These are phyloP conservation scores for Cyclocybe cylindracea DNA, from an alignment of 768 basidiomycete genomes.

Conservation along the genomic window DNA sequence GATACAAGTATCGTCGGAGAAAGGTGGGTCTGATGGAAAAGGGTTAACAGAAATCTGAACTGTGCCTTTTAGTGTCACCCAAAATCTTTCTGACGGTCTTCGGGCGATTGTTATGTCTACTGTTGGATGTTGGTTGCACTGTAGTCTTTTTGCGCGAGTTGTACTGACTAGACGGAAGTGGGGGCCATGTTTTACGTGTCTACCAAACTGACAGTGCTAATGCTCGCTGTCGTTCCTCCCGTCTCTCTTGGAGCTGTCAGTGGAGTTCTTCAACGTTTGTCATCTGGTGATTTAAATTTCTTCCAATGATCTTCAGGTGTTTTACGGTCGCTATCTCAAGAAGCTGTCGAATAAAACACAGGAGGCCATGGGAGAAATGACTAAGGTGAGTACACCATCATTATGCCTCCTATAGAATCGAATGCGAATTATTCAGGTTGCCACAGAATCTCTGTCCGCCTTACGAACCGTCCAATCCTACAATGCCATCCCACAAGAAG, in stretches of 20 bases:
- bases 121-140: slow-evolving; percentile 74
- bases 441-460: slow-evolving; percentile 87
- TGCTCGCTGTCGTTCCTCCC: slow-evolving; percentile 91
- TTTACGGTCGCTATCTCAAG: slow-evolving; percentile 94
- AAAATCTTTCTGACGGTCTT: slow-evolving; percentile 78
- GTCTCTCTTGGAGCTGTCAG: slow-evolving; percentile 81
- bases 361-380: slow-evolving; percentile 95
- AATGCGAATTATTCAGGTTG: slow-evolving; percentile 44
- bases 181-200: slow-evolving; percentile 96
- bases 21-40: slow-evolving; percentile 48
- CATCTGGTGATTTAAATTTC: not conserved
- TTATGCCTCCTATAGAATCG: not conserved
- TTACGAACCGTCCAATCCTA: slow-evolving; percentile 90
- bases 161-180: slow-evolving; percentile 43
- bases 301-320: slow-evolving; percentile 56
- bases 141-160: not conserved
- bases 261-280: slow-evolving; percentile 9
- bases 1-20: slow-evolving; percentile 95
- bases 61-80: slow-evolving; percentile 56
- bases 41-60: not conserved
- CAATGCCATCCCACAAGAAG: slow-evolving; percentile 82
- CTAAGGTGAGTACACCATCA: slow-evolving; percentile 50
- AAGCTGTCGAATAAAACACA: slow-evolving; percentile 90
- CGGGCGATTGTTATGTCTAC: slow-evolving; percentile 90
- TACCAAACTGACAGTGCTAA: slow-evolving; percentile 83